Percentiles rank a stretch among this genome's conserved stretches.
These are phyloP conservation scores for Leccinum ambiguum DNA, from an alignment of 1,284 basidiomycete genomes.

Conservation along the genomic window DNA sequence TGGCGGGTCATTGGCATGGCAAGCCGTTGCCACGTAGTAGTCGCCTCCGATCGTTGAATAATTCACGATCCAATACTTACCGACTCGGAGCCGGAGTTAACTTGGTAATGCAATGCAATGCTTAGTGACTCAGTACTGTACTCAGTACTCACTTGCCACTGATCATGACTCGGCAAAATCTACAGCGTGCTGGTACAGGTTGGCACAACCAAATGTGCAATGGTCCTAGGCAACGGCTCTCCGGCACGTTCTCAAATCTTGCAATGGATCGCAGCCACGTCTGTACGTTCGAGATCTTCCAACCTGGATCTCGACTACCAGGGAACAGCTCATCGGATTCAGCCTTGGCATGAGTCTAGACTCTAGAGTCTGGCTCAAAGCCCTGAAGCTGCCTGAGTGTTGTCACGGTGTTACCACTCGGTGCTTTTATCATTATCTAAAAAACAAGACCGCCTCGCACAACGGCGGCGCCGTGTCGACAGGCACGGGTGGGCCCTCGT, in stretches of 20 bases:
- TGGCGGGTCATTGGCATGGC: background rate
- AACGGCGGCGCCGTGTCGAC: too few relatives aligned
- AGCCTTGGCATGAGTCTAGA: background rate
- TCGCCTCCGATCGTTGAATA: too few relatives aligned
- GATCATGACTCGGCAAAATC: background rate
- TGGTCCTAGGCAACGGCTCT: background rate
- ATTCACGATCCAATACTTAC: background rate
- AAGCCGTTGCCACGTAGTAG: background rate
- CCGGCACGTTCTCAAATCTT: background rate
- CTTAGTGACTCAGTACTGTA: background rate
- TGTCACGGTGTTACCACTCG: too few relatives aligned
- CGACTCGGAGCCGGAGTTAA: too few relatives aligned
- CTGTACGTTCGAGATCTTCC: background rate
- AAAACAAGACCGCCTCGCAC: too few relatives aligned
- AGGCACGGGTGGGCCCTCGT: too few relatives aligned
- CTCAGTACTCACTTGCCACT: background rate
- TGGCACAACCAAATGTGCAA: background rate
- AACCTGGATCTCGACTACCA: background rate
- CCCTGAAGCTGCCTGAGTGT: too few relatives aligned
- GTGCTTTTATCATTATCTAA: too few relatives aligned
- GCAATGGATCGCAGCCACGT: background rate
- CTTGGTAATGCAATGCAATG: background rate
- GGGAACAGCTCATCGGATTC: background rate
- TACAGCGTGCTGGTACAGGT: background rate
- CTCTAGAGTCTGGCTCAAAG: background rate